Conservation (phyloP, 2,329 filamentous ascomycete genomes). For the Didymella arachidicola region DNA sequence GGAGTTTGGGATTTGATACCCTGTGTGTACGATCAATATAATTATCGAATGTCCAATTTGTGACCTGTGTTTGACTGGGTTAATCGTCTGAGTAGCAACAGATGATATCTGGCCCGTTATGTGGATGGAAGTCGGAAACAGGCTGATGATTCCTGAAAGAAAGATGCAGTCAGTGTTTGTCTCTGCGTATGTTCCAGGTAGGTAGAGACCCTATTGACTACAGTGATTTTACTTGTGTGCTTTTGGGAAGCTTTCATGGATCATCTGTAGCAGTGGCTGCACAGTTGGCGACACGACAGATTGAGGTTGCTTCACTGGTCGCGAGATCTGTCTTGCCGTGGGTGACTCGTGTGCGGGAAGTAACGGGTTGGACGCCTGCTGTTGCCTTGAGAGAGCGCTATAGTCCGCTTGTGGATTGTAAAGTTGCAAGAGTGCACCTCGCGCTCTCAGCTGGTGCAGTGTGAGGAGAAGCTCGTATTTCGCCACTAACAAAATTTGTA, state of each 20-base stretch:
- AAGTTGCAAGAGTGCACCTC: background rate
- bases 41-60: background rate
- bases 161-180: too few relatives aligned
- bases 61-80: background rate
- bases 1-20: slow-evolving; percentile 14
- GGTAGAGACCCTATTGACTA: too few relatives aligned
- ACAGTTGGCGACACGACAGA: background rate
- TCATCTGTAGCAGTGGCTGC: background rate
- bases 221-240: too few relatives aligned
- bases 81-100: background rate
- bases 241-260: background rate
- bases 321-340: background rate
- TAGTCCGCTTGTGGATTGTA: background rate
- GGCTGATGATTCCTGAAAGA: too few relatives aligned
- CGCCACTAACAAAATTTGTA: background rate
- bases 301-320: background rate
- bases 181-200: too few relatives aligned
- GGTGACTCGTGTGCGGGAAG: background rate
- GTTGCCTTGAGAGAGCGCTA: background rate
- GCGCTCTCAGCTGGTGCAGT: background rate
- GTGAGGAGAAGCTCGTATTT: background rate
- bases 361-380: too few relatives aligned
- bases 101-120: background rate
- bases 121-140: too few relatives aligned
- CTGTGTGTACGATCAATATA: slow-evolving; percentile 2